Percentiles rank a stretch among this genome's conserved stretches.
Evolutionary conservation across 345 rosid species (phyloP).

Genomic region (Anastatica hierochuntica): DNA sequence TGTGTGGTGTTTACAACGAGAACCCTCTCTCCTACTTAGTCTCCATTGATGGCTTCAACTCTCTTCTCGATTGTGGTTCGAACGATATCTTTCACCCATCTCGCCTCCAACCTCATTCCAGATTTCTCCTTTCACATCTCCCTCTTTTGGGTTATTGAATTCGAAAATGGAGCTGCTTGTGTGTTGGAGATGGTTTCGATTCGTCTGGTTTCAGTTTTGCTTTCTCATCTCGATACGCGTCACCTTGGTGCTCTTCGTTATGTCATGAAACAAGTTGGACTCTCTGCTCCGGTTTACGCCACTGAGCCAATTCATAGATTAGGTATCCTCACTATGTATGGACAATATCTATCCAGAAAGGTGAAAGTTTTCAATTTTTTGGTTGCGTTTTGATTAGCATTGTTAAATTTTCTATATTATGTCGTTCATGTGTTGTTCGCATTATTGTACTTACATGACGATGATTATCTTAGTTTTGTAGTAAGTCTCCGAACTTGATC

Average conservation of each 20-base stretch:
- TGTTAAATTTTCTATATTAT: neutral
- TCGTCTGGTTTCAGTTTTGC: conserved; percentile 35
- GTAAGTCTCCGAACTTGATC: conserved; percentile 93
- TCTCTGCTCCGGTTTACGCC: conserved; percentile 74
- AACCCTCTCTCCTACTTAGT: conserved; percentile 82
- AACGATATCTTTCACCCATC: conserved; percentile 85
- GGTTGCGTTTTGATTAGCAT: no score
- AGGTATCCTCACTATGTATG: conserved; percentile 94
- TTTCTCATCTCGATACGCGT: conserved; percentile 79
- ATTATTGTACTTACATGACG: conserved; percentile 5
- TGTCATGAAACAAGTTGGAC: conserved; percentile 79
- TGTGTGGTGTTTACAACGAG: conserved; percentile 89
- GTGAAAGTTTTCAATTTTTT: no score
- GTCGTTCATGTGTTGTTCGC: neutral
- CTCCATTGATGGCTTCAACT: conserved; percentile 80
- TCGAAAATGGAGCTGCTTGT: neutral
- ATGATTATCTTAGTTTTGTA: conserved; percentile 25
- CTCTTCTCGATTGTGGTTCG: conserved; percentile 95
- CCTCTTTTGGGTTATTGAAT: neutral
- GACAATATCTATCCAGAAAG: conserved; percentile 81
- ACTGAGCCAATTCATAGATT: conserved; percentile 77
- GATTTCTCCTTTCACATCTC: conserved; percentile 28
- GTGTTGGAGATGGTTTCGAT: no score
- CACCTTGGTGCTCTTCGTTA: conserved; percentile 94
- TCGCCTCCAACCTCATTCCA: conserved; percentile 83